phyloP scores from a whole-genome alignment of 768 basidiomycete genomes.

The Agaricus bisporus region DNA sequence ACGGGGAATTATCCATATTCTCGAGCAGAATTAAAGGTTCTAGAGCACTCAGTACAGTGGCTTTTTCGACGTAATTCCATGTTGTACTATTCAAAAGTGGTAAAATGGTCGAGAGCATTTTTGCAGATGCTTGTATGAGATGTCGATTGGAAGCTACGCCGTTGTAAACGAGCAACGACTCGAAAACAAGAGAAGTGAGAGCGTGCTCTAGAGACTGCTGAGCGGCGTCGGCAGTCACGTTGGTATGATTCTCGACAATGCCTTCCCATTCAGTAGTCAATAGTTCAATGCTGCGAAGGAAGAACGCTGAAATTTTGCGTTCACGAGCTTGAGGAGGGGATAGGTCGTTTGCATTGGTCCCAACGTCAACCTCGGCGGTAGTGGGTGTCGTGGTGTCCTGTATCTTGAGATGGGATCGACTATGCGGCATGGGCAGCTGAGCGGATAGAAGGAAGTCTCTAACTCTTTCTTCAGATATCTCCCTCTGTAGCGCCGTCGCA shows the following conservation, averaged over 20 bases:
- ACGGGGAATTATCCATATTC: constrained; percentile 20
- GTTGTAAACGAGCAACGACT: constrained; percentile 58
- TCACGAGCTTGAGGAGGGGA: constrained; percentile 52
- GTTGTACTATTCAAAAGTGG: constrained; percentile 32
- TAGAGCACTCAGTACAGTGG: constrained; percentile 58
- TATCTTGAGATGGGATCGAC: background rate
- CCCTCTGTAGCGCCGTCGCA: constrained; percentile 53
- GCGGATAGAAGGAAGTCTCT: constrained; percentile 67
- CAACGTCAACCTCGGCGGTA: background rate
- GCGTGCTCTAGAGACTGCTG: constrained; percentile 67
- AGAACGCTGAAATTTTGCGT: constrained; percentile 52
- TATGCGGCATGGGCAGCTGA: constrained; percentile 41
- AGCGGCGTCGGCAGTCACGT: constrained; percentile 54
- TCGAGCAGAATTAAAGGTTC: constrained; percentile 47
- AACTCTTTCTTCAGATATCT: constrained; percentile 50
- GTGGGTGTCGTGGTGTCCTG: background rate
- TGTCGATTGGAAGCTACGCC: constrained; percentile 55
- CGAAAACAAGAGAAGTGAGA: constrained; percentile 61
- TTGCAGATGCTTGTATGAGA: constrained; percentile 59
- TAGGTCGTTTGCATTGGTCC: constrained; percentile 21
- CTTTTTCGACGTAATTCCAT: constrained; percentile 61
- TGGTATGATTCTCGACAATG: constrained; percentile 21
- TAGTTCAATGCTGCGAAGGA: constrained; percentile 57
- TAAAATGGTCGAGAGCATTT: constrained; percentile 32
- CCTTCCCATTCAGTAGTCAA: constrained; percentile 43